Evolutionary conservation across 768 basidiomycete species (phyloP), one percentile per base, ranked within the genome.

Genomic region (Boletus subparvulus): DNA sequence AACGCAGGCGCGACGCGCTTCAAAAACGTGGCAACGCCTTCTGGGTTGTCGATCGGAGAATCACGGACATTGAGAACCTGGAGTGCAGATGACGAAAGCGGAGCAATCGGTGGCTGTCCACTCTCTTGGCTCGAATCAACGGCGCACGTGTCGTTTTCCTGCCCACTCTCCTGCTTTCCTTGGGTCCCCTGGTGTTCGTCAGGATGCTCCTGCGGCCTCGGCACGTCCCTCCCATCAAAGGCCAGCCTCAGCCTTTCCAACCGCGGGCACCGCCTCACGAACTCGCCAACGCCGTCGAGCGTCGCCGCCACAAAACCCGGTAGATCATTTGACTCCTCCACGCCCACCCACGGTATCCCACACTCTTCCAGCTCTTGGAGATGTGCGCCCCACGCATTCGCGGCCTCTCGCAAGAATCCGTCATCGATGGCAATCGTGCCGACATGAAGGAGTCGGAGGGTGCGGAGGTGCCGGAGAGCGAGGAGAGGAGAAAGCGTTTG

Each of bases 351-450:
- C n/a, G 69, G 64, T 41, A 71, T 58, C 26, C 69, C 65, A 16
- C 63, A 64, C 44, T 72, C 62, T 35, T 63, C 60, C 1, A 71
- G 52, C n/a, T 66, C 68, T 19, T 66, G 66, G 17, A 71, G 54
- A 37, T 64, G 59, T 4, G 47, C 26, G 12, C 64, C 61, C 70
- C 70, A 71, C 1, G 69, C 71, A 13, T 42, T 52, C 19, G 64
- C 71, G 1, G 65, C 71, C 10, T 63, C 58, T 9, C 50, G 58
- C 39, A 71, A 36, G 51, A 71, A 71, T 3, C 42, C 58, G 32
- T 71, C 67, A 28, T 71, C 64, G 14, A 73, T 55, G 33, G 66
- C 61, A 17, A 73, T 58, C 37, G 61, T 63, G 13, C 71, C 70
- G 0, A 69, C 60, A 28, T 71, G 66, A 13, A 63, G 55, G 14